Percentiles rank a stretch among this genome's conserved stretches.
phyloP scores from a whole-genome alignment of 805 yeast species.

The Monosporozyma aquatica region DNA sequence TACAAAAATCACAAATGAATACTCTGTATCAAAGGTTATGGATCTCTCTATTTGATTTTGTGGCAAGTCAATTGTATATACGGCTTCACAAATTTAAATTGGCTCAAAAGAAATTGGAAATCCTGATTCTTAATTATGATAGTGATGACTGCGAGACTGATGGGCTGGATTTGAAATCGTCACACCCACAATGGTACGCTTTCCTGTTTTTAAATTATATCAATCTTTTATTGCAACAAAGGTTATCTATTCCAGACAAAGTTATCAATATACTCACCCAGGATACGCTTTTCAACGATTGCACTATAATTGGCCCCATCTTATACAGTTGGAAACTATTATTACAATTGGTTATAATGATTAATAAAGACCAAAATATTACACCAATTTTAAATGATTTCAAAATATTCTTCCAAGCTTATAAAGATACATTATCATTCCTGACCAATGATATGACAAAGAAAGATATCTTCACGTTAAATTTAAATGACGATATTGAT shows the following conservation, averaged over 20 bases:
- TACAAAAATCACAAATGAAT: constrained; percentile 4
- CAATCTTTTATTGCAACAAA: constrained; percentile 15
- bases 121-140: constrained; percentile 2
- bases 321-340: constrained; percentile 23
- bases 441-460: too few species aligned
- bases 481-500: constrained; percentile 9
- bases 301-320: constrained; percentile 6
- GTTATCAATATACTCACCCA: constrained; percentile 1
- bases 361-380: constrained; percentile 24
- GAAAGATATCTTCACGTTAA: constrained; percentile 6
- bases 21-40: constrained; percentile 7
- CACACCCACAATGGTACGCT: constrained; percentile 10
- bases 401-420: constrained; percentile 16
- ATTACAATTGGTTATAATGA: constrained; percentile 14
- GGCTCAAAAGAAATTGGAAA: constrained; percentile 8
- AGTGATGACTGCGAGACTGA: too few species aligned
- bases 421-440: neutral
- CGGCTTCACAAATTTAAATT: constrained; percentile 9
- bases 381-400: constrained; percentile 20
- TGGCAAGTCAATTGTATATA: constrained; percentile 9
- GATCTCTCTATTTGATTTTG: constrained; percentile 16
- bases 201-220: constrained; percentile 12
- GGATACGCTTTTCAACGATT: constrained; percentile 4
- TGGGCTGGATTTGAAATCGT: neutral
- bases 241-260: constrained; percentile 10